phyloP scores from a whole-genome alignment of 2,329 filamentous ascomycete species.

The Huntiella bhutanensis region DNA sequence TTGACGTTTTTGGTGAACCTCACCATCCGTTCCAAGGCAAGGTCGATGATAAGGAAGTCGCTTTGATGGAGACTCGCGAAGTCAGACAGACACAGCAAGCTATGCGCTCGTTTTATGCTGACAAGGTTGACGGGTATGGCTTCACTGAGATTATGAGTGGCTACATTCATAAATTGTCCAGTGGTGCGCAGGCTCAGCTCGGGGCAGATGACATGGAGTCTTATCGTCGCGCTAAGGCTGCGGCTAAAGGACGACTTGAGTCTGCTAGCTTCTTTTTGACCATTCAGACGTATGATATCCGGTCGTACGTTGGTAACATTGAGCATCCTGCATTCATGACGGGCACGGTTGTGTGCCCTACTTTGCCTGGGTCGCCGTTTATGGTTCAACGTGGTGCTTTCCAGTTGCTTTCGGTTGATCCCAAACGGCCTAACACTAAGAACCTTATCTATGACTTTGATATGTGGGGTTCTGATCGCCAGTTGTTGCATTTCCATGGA shows the following conservation, averaged over 20 bases:
- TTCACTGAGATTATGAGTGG: constrained; percentile 49
- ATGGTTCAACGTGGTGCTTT: constrained; percentile 40
- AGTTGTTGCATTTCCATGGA: constrained; percentile 37
- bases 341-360: constrained; percentile 38
- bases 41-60: constrained; percentile 4
- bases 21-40: constrained; percentile 17
- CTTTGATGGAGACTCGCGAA: constrained; percentile 20
- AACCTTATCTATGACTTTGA: constrained; percentile 44
- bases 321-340: constrained; percentile 35
- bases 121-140: constrained; percentile 31
- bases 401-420: constrained; percentile 34
- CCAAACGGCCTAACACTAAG: constrained; percentile 33
- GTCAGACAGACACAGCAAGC: constrained; percentile 19
- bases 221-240: constrained; percentile 33
- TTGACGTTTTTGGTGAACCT: constrained; percentile 37
- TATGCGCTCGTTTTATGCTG: constrained; percentile 24
- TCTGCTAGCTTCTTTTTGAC: constrained; percentile 40
- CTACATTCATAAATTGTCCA: constrained; percentile 32
- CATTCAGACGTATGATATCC: constrained; percentile 34
- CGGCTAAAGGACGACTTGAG: constrained; percentile 33
- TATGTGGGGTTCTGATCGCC: constrained; percentile 34
- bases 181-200: constrained; percentile 17
- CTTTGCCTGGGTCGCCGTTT: constrained; percentile 37
- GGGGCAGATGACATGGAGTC: constrained; percentile 28
- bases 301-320: constrained; percentile 25